Evolutionary conservation across 768 basidiomycete genomes (phyloP).

Genomic region (Tricholoma hemisulphureum): DNA sequence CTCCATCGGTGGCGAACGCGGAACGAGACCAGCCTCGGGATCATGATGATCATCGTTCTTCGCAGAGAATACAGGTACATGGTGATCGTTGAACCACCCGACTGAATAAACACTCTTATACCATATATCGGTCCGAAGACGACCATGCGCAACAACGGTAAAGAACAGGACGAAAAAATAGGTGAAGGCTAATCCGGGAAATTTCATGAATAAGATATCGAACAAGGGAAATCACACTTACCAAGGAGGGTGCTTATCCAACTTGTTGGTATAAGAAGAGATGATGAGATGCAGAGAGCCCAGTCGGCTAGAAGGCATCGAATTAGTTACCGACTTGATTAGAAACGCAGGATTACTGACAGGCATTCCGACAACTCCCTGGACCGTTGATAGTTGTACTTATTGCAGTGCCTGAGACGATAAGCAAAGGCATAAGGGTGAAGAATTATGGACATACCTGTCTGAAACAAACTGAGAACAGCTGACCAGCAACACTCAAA

Average conservation of each 20-base stretch:
- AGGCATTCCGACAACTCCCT: conserved; percentile 23
- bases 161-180: conserved; percentile 58
- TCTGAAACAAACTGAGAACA: conserved; percentile 46
- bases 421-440: conserved; percentile 1
- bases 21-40: conserved; percentile 3
- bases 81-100: conserved; percentile 51
- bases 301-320: conserved; percentile 32
- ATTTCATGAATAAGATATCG: neutral
- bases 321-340: conserved; percentile 3
- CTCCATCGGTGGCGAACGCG: conserved; percentile 11
- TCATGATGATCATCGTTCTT: neutral
- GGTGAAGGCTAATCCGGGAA: conserved; percentile 38
- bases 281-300: conserved; percentile 47
- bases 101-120: conserved; percentile 46
- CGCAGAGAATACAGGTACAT: neutral
- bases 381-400: conserved; percentile 45
- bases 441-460: conserved; percentile 37
- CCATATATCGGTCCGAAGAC: conserved; percentile 51
- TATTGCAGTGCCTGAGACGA: conserved; percentile 45
- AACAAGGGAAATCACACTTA: conserved; percentile 26
- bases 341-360: conserved; percentile 27
- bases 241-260: conserved; percentile 50
- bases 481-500: conserved; percentile 60
- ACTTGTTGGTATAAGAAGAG: conserved; percentile 43
- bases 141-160: conserved; percentile 44